Conservation (phyloP, 2,329 filamentous ascomycete genomes). For the Paraconiothyrium brasiliense region DNA sequence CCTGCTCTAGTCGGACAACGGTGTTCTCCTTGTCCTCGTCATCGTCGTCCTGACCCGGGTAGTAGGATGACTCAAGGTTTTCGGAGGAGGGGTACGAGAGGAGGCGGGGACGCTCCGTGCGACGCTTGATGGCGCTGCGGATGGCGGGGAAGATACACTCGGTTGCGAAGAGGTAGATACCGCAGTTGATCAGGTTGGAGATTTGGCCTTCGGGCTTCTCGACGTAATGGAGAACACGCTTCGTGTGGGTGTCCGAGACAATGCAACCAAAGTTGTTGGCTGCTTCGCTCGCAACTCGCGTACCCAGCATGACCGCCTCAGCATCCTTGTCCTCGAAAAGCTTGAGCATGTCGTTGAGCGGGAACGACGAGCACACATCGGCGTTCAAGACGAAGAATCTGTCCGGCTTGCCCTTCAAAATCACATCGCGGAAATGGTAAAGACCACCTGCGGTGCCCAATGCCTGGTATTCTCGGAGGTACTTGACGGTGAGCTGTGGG, state of each 20-base stretch:
- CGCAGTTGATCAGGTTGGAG: conserved; percentile 98
- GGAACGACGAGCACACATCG: conserved; percentile 98
- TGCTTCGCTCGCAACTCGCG: conserved; percentile 87
- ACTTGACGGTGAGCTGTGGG: conserved; percentile 88
- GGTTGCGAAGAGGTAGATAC: conserved; percentile 95
- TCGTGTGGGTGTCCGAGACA: conserved; percentile 91
- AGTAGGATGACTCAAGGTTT: conserved; percentile 78
- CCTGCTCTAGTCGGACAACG: conserved; percentile 94
- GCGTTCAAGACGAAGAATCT: conserved; percentile 97
- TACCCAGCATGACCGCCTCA: conserved; percentile 95
- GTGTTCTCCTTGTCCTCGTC: conserved; percentile 81
- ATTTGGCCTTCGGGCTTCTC: conserved; percentile 99
- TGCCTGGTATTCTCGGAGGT: conserved; percentile 96
- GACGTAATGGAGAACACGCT: conserved; percentile 97
- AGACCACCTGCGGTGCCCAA: conserved; percentile 94
- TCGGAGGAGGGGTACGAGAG: conserved; percentile 96
- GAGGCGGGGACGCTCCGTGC: conserved; percentile 87
- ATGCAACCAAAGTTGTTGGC: conserved; percentile 98
- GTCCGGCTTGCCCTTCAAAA: conserved; percentile 93
- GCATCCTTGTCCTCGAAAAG: conserved; percentile 95
- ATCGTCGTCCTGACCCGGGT: conserved; percentile 72
- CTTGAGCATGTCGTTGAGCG: conserved; percentile 92
- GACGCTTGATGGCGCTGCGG: conserved; percentile 91
- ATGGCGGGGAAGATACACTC: conserved; percentile 98
- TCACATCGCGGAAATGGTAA: conserved; percentile 99